Percentiles rank a stretch among this genome's conserved stretches.
phyloP scores from a whole-genome alignment of 2,329 filamentous ascomycete genomes.

The Clarireedia paspali region DNA sequence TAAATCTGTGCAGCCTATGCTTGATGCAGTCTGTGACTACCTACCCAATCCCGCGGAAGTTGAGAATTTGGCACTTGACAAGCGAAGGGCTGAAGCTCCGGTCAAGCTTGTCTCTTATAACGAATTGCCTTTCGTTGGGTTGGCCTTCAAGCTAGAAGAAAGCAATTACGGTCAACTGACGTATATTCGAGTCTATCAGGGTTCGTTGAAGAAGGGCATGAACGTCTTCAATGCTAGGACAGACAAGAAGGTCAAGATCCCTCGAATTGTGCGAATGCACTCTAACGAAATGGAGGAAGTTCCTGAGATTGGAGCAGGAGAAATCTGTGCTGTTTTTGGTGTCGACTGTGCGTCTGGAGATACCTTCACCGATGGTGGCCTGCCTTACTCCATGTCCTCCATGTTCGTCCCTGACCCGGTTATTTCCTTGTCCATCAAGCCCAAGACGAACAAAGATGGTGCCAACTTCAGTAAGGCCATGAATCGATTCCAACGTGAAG shows the following conservation, averaged over 20 bases:
- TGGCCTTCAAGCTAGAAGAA: conserved; percentile 98
- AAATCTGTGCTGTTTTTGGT: conserved; percentile 97
- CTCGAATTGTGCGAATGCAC: conserved; percentile 98
- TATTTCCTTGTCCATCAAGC: conserved; percentile 95
- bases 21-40: conserved; percentile 94
- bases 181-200: conserved; percentile 97
- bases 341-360: conserved; percentile 97
- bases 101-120: conserved; percentile 92
- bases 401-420: conserved; percentile 98
- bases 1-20: conserved; percentile 91
- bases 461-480: conserved; percentile 98
- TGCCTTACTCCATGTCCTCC: conserved; percentile 92
- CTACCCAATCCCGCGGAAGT: conserved; percentile 88
- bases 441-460: conserved; percentile 85
- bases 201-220: conserved; percentile 76
- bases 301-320: conserved; percentile 82
- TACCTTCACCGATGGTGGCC: conserved; percentile 89
- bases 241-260: conserved; percentile 93
- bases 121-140: conserved; percentile 83
- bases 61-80: conserved; percentile 82
- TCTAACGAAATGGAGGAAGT: conserved; percentile 99
- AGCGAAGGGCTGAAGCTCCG: conserved; percentile 65
- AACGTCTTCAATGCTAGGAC: conserved; percentile 91
- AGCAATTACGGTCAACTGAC: conserved; percentile 98
- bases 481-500: conserved; percentile 96